Percentiles rank a stretch among this genome's conserved stretches.
Conservation (phyloP, 192 early-diverging fungal species). For the Podila horticola region DNA sequence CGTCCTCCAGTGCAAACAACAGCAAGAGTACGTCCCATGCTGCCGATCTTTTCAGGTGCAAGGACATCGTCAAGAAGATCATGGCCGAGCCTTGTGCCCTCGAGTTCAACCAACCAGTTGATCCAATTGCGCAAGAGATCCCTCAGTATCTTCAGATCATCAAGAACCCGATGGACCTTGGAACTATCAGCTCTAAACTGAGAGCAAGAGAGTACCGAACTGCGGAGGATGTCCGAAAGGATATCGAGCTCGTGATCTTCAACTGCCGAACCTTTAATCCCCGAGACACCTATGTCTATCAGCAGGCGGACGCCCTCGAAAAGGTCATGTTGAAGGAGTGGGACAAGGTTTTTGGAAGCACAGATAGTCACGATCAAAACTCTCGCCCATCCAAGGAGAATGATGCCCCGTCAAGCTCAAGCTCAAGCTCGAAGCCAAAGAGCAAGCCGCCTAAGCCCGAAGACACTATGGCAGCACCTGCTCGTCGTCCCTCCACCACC, state of each 20-base stretch:
- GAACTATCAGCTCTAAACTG: conserved; percentile 70
- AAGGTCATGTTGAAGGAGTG: conserved; percentile 44
- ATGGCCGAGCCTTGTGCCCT: conserved; percentile 64
- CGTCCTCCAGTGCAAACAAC: neutral
- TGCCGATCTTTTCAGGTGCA: conserved; percentile 42
- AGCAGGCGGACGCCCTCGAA: conserved; percentile 63
- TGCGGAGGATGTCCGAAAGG: conserved; percentile 59
- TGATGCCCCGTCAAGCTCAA: no score
- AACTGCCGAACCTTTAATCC: conserved; percentile 78
- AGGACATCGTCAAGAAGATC: conserved; percentile 56
- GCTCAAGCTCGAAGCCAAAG: conserved; percentile 20
- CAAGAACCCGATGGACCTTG: conserved; percentile 78
- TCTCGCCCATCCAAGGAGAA: neutral
- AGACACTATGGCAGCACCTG: conserved; percentile 5
- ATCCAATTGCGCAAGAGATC: conserved; percentile 62
- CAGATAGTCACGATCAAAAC: neutral
- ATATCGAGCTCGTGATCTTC: conserved; percentile 66
- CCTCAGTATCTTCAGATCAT: conserved; percentile 74
- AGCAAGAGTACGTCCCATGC: conserved; percentile 9
- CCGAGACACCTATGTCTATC: conserved; percentile 58
- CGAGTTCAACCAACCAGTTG: conserved; percentile 76
- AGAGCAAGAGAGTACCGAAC: conserved; percentile 62
- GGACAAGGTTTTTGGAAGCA: conserved; percentile 48
- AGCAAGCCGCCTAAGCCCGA: conserved; percentile 20
- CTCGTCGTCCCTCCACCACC: neutral